A percentile compares a stretch with the other conserved stretches of the same genome.
These are phyloP conservation scores for Melampsora larici-populina DNA, from an alignment of 1,284 basidiomycete genomes.

Conservation along the genomic window DNA sequence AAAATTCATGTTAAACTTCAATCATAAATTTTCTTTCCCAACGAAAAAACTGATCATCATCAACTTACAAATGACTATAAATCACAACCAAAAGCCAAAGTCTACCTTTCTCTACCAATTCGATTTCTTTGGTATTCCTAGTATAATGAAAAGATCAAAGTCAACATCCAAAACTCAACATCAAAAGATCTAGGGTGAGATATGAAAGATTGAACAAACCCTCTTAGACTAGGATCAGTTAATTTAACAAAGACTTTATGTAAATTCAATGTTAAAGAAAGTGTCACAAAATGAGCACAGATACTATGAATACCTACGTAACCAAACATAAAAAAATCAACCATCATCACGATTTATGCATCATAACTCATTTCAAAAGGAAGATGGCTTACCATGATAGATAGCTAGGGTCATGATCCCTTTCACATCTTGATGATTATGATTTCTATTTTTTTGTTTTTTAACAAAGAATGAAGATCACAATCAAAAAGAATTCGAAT, in stretches of 20 bases:
- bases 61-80: constrained; percentile 27
- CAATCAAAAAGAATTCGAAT: neutral
- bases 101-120: constrained; percentile 21
- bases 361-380: neutral
- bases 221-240: constrained; percentile 17
- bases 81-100: constrained; percentile 26
- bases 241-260: constrained; percentile 37
- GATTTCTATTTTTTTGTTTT: constrained; percentile 1
- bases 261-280: constrained; percentile 15
- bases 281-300: constrained; percentile 29
- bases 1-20: neutral
- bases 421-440: constrained; percentile 29
- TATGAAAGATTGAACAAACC: neutral
- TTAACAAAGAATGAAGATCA: neutral
- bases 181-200: too few relatives aligned
- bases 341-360: neutral
- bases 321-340: neutral
- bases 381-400: constrained; percentile 20
- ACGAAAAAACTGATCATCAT: neutral
- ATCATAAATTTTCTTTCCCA: neutral
- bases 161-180: too few relatives aligned
- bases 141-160: too few relatives aligned
- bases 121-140: constrained; percentile 1
- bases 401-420: constrained; percentile 14
- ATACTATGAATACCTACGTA: constrained; percentile 27